Base-by-base conservation (phyloP, 2,329 filamentous ascomycete genomes). In the Paracoccidioides lutzii region DNA sequence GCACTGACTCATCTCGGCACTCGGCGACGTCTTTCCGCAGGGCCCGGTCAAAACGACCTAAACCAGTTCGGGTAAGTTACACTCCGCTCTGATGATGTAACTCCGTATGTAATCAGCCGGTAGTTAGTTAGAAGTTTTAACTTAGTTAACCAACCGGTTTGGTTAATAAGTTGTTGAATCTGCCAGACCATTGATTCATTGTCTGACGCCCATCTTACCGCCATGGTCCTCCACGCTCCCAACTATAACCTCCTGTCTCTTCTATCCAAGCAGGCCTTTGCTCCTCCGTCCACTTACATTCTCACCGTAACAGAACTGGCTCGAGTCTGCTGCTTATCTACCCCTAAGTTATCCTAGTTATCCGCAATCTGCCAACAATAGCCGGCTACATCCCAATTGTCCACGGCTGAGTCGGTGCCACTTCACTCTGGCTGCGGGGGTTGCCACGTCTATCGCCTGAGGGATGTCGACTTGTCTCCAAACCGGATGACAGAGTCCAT, bases 391-490 rank as follows among this genome's bases (percentile, higher is more conserved):
- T 49, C 38, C 49, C 9, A 28, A 35, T 14, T 52, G 28, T 4
- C 57, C 57, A 55, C 60, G 59, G 55, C 59, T 55, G 40, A 55
- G 51, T 44, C 51, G 42, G 55, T 59, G 58, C 59, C 61, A 60
- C 61, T 57, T 59, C 59, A 56, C 45, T 6, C 55, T 55, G 40
- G 52, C 32, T 46, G 35, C 48, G 33, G 50, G 52, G 59, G 37
- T 56, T 49, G 59, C 61, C 59, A 62, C 61, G 58, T 60, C 55
- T 57, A 32, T 53, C 32, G 10, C 38, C 22, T 28, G 38, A 14
- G 28, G 44, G 35, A 52, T 22, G 54, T 44, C 49, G 43, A 42
- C 28, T 46, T 49, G 44, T 41, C 40, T 49, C 37, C 46, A 40
- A 48, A 48, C 30, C 53, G 10, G n/a, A 56, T 57, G 56, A 28